phyloP scores from a whole-genome alignment of 768 basidiomycete species.

The Xerocomellus chrysenteron region DNA sequence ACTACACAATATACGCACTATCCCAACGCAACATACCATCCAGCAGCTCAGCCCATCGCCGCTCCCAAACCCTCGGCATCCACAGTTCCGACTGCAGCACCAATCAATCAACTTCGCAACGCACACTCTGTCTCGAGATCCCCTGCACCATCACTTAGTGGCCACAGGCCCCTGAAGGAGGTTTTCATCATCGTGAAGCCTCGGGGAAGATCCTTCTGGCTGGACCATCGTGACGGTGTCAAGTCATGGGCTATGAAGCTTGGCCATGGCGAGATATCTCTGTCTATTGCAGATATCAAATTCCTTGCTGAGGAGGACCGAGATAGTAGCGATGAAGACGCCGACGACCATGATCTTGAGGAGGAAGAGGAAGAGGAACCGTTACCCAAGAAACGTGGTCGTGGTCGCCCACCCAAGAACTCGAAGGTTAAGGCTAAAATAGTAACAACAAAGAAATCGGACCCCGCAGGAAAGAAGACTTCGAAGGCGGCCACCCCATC shows the following conservation, averaged over 20 bases:
- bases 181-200: constrained; percentile 60
- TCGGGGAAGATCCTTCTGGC: constrained; percentile 50
- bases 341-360: constrained; percentile 43
- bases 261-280: constrained; percentile 51
- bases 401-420: constrained; percentile 35
- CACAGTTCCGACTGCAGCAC: constrained; percentile 1
- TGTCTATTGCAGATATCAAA: constrained; percentile 53
- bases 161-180: constrained; percentile 48
- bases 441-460: constrained; percentile 32
- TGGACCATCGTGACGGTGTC: constrained; percentile 72
- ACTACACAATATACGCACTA: constrained; percentile 47
- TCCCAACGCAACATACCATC: constrained; percentile 52
- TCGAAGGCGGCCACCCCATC: constrained; percentile 40
- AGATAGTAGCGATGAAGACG: constrained; percentile 57
- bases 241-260: constrained; percentile 71
- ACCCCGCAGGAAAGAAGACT: constrained; percentile 41
- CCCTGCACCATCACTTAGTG: constrained; percentile 29
- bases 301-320: constrained; percentile 60
- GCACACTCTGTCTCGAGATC: constrained; percentile 34
- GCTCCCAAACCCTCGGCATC: constrained; percentile 19
- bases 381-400: constrained; percentile 42
- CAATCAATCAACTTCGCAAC: constrained; percentile 19
- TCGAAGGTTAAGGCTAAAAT: constrained; percentile 34
- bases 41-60: constrained; percentile 25
- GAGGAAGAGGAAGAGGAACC: constrained; percentile 42